Conservation (phyloP, 495 filamentous ascomycete genomes). For the Neurospora pannonica region DNA sequence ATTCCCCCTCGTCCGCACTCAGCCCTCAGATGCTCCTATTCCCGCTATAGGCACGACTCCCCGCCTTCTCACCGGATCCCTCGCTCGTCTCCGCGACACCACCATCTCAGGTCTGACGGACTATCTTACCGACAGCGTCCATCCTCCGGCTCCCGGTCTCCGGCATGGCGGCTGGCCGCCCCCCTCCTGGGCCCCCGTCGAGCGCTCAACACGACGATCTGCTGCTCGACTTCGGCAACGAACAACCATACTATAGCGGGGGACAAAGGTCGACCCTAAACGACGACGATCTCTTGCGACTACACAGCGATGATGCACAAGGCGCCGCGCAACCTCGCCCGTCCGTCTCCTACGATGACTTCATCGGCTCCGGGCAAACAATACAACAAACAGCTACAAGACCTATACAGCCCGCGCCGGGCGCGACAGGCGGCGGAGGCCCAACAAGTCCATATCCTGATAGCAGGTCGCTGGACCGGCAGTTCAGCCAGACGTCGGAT, state of each 20-base stretch:
- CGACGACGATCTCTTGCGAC: constrained; percentile 66
- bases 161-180: constrained; percentile 60
- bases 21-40: neutral
- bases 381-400: constrained; percentile 3
- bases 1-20: neutral
- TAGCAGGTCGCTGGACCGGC: constrained; percentile 32
- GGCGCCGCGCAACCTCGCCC: constrained; percentile 58
- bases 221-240: constrained; percentile 63
- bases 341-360: constrained; percentile 90
- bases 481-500: constrained; percentile 78
- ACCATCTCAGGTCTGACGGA: constrained; percentile 18
- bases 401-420: constrained; percentile 22
- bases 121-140: constrained; percentile 2
- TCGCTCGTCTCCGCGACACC: constrained; percentile 1
- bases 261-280: constrained; percentile 63
- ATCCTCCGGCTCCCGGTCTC: constrained; percentile 4
- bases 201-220: constrained; percentile 54
- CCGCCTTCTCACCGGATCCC: constrained; percentile 1
- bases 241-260: constrained; percentile 58
- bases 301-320: constrained; percentile 54
- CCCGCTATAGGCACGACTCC: neutral
- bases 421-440: constrained; percentile 16
- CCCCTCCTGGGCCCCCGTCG: constrained; percentile 47
- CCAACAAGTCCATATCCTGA: constrained; percentile 43
- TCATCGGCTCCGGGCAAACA: constrained; percentile 56